phyloP scores from a whole-genome alignment of 306 rosid species.

The Cucurbita moschata region DNA sequence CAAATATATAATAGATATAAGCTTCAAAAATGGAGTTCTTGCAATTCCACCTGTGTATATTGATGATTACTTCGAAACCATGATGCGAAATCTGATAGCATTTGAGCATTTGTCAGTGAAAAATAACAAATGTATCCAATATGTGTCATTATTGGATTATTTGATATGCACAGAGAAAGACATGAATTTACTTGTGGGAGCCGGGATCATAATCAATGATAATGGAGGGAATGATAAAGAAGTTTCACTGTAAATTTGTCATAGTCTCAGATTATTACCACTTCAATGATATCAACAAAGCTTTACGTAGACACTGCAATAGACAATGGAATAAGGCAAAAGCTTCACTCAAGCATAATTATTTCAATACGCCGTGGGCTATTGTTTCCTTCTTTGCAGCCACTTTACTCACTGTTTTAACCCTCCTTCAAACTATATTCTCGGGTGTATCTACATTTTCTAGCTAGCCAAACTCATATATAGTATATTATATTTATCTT shows the following conservation, averaged over 20 bases:
- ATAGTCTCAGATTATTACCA: no score
- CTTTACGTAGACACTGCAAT: background rate
- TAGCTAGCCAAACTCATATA: no score
- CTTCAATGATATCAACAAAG: no score
- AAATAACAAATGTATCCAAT: no score
- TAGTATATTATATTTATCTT: no score
- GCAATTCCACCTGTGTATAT: background rate
- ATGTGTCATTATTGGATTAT: background rate
- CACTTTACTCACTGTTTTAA: no score
- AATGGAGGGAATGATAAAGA: background rate
- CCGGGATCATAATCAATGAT: background rate
- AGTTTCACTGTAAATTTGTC: background rate
- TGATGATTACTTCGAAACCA: background rate
- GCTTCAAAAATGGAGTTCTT: background rate
- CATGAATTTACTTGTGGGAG: background rate
- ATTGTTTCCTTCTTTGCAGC: no score
- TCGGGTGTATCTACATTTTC: no score
- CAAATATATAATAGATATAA: background rate
- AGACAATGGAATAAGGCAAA: background rate
- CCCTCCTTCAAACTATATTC: no score
- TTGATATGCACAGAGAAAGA: background rate
- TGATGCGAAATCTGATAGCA: background rate
- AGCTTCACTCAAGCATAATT: background rate
- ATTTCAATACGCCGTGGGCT: background rate
- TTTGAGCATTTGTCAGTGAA: no score